Base-by-base conservation (phyloP, 2,329 filamentous ascomycete genomes). In the Diplodia intermedia region DNA sequence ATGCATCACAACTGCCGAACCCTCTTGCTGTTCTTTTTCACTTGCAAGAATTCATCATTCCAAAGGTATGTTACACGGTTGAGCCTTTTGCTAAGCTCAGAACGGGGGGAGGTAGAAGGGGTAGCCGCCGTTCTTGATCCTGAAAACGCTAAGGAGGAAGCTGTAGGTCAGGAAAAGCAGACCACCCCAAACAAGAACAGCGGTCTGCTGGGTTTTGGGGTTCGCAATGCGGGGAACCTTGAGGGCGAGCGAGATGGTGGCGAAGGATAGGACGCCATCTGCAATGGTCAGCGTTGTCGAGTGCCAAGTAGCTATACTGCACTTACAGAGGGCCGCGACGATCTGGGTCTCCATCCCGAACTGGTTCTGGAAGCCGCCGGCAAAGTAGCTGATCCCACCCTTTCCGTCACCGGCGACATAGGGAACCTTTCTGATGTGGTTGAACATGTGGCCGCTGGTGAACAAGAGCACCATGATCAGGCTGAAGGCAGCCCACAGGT, bases 371-470 rank as follows among this genome's bases (percentile, higher is more conserved):
- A 99, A 99, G 0, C 95, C 94, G 49, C 86, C 86, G 4, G 94
- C 92, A 79, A 99, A 95, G 79, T 98, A 98, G 76, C 82, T 91
- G 70, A 99, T 88, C 5, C 93, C 93, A 20, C 95, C 95, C 66
- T 87, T 89, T 47, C 93, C 92, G 77, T 98, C 89, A 52, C 91
- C 91, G 52, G 89, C 86, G 38, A 98, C 93, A 74, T 99, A 99
- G 2, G 95, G 95, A 2, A 96, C 92, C 79, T 95, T 94, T 73
- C 96, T 89, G 76, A 99, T 99, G 77, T 97, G 94, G 80, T 98
- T 99, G 86, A 96, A 99, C 96, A 99, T 99, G 81, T 98, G 94
- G 49, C 95, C 96, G 74, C 91, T 95, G 56, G 91, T 97, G 82
- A 98, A 99, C 68, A 97, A 85, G 52, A 99, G 86, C 71, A 99